Base-by-base conservation (phyloP, 2,329 filamentous ascomycete genomes). In the Paraphoma sp. region DNA sequence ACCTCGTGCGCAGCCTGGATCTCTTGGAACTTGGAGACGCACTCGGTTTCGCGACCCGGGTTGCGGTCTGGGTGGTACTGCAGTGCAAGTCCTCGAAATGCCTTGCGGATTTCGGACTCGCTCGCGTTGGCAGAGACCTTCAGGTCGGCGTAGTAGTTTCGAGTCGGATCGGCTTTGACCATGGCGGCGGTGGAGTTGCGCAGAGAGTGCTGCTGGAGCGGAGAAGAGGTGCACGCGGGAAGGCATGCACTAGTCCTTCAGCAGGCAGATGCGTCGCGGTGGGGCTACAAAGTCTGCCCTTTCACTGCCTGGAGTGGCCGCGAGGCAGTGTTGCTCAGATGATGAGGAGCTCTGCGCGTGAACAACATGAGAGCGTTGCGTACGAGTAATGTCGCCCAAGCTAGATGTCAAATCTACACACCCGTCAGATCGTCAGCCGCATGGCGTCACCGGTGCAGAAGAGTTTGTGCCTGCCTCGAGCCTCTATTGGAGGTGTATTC, bases 1-100 rank as follows among this genome's bases (percentile, higher is more conserved):
- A 97, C 83, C 73, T 97, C 93, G 71, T 96, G 89, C 18, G 93
- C 93, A 4, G 90, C 87, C 76, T 96, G 91, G 47, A 97, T 96
- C 48, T 89, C 86, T 75, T 96, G 91, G 70, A 97, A 97, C 70
- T 91, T 90, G 31, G 89, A 83, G 63, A 91, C 91, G 71, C 89
- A 90, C 70, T 94, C 91, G 54, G 86, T 79, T 77, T 96, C 92
- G 70, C 86, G 87, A 49, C 93, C 93, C 10, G 89, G 91, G 71
- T 97, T 96, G 57, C 93, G 89, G 74, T 97, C 93, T 7, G 93
- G 93, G 71, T 97, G 93, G 70, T 90, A 96, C 75, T 91, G 90
- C 45, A 96, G 82, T 46, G 92, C 92, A 70, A 96, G 85, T 76
- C 92, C 93, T 65, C 90, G 86, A 77, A 93, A 97, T 69, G 93